A percentile compares a stretch with the other conserved stretches of the same genome.
Evolutionary conservation across 1,284 basidiomycete species (phyloP).

Genomic region (Moesziomyces aphidis): DNA sequence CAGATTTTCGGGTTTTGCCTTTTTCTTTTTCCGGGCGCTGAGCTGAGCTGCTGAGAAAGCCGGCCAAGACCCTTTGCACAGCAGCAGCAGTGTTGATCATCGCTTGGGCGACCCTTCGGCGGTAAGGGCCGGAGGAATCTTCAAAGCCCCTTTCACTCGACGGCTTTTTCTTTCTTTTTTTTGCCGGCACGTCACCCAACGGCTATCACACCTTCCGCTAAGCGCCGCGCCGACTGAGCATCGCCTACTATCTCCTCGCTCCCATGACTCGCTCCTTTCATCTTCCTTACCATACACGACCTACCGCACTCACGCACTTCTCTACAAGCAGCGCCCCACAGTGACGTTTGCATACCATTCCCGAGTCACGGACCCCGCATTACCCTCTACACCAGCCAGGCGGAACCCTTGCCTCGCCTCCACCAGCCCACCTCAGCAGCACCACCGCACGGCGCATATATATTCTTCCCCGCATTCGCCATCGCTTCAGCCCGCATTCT

Average conservation of each 20-base stretch:
- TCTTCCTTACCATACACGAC: not conserved
- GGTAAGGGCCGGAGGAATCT: not conserved
- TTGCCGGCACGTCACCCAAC: not conserved
- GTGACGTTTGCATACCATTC: not conserved
- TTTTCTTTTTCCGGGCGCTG: not conserved
- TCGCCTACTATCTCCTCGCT: not conserved
- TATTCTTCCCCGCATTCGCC: not conserved
- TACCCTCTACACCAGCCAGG: too few relatives aligned
- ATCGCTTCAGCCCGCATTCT: too few relatives aligned
- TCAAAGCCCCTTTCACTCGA: not conserved
- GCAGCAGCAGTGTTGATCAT: not conserved
- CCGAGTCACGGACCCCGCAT: too few relatives aligned
- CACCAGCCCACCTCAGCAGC: slow-evolving; percentile 5
- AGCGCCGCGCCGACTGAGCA: not conserved
- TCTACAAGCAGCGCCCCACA: not conserved
- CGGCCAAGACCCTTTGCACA: too few relatives aligned
- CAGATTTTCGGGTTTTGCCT: not conserved
- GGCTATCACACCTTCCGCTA: not conserved
- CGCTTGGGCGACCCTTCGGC: not conserved
- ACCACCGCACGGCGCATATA: not conserved
- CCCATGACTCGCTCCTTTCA: not conserved
- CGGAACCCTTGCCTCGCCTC: not conserved
- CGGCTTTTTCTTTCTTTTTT: not conserved
- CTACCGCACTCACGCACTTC: not conserved
- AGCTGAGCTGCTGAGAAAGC: too few relatives aligned